Evolutionary conservation across 495 filamentous ascomycete genomes (phyloP), one percentile per base, ranked within the genome.

Genomic region (Echria macrotheca): DNA sequence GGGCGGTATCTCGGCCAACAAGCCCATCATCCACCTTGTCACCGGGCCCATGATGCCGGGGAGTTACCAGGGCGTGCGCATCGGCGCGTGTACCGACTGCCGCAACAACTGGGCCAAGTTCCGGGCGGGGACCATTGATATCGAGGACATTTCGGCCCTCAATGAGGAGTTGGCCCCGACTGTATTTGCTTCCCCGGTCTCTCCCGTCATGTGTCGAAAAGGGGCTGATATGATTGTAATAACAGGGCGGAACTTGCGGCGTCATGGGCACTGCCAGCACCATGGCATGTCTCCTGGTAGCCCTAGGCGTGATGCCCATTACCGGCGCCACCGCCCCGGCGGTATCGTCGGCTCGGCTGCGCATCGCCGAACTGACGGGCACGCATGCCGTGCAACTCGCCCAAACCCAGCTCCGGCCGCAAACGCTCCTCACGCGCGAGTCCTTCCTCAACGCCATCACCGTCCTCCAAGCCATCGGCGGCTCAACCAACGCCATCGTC

Each of bases 201-300:
- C 17, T n/a, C 26, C 1, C 36, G 9, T 14, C 1, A 5, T 31
- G n/a, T n/a, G n/a, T n/a, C n/a, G n/a, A n/a, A n/a, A n/a, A n/a
- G n/a, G n/a, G n/a, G n/a, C n/a, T n/a, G n/a, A n/a, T n/a, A n/a
- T n/a, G n/a, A n/a, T n/a, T n/a, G n/a, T n/a, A n/a, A n/a, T n/a
- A n/a, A 24, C 49, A 83, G 79, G 73, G 73, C 4, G 82, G 82
- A 18, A 85, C 82, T 8, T 85, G 82, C 55, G 82, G 82, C 18
- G 82, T 85, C 2, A 84, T 84, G 81, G 82, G 82, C 10, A 86
- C 82, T 8, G 82, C 82, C 5, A 80, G 75, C 37, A 86, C 82
- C 18, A 86, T 86, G 81, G 81, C 82, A 2, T 86, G 82, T 48
- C 62, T 85, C 7, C 74, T 78, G 17, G 80, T 74, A 14, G 82